Base-by-base conservation (phyloP, 768 basidiomycete species). In the Tephrocybe rancida region DNA sequence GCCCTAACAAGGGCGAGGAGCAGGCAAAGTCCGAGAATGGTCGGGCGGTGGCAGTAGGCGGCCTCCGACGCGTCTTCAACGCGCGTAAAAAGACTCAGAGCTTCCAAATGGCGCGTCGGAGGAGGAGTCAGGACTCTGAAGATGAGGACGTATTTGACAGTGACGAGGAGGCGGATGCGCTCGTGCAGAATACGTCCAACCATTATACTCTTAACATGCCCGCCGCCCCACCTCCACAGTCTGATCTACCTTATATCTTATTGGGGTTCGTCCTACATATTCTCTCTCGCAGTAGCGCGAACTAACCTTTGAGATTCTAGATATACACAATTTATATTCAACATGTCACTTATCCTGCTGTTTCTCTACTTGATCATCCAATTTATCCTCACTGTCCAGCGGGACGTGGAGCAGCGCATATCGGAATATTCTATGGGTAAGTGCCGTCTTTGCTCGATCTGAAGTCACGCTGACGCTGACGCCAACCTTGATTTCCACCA, bases 291-390 rank as follows among this genome's bases (percentile, higher is more conserved):
- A 46, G n/a, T n/a, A n/a, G 37, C 16, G 47, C 53, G 51, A 62
- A 32, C 63, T 55, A 64, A 48, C 50, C n/a, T n/a, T n/a, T 14
- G 30, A 10, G 10, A 18, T 24, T 53, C 46, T 44, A 91, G 92
- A 56, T 98, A 98, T 70, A 75, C 96, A 19, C 96, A 98, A 67
- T 92, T 98, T 72, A 85, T 91, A 70, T 97, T 97, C 76, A 97
- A 98, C 70, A 73, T 91, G 21, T 86, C 90, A 5, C 81, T 98
- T 32, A 84, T 94, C 44, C 62, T 91, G 35, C 74, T 95, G 44
- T 89, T 92, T 64, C 73, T 99, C 57, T 97, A 95, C 66, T 78
- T 98, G 54, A 75, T 88, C 41, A 72, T 95, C 43, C 87, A 90
- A 66, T 94, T 95, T 72, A 87, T 98, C 64, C 73, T 90, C 54